A percentile compares a stretch with the other conserved stretches of the same genome.
Evolutionary conservation across 306 rosid genomes (phyloP).

Genomic region (Hylodesmum podocarpum): DNA sequence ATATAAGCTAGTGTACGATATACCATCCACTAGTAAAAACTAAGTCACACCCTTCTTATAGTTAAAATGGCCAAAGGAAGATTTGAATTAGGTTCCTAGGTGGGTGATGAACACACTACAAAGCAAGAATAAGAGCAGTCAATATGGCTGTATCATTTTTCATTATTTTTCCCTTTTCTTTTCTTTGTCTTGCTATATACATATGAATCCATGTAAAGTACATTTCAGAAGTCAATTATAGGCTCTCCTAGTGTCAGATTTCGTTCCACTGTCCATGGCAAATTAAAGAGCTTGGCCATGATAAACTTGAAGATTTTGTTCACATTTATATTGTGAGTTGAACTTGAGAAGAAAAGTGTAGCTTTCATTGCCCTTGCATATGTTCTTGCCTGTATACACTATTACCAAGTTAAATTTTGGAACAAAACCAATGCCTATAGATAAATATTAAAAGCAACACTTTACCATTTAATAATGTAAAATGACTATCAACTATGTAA

Average conservation of each 20-base stretch:
- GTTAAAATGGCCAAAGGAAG: background rate
- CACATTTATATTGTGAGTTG: slow-evolving; percentile 93
- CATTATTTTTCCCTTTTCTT: background rate
- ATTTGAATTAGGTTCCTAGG: background rate
- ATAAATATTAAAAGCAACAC: slow-evolving; percentile 25
- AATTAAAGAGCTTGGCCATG: slow-evolving; percentile 19
- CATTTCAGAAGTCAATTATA: slow-evolving; percentile 4
- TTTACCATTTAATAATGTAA: slow-evolving; percentile 21
- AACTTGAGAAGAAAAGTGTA: slow-evolving; percentile 86
- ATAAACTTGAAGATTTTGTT: slow-evolving; percentile 59
- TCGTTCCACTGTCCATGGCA: slow-evolving; percentile 4
- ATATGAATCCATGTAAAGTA: background rate
- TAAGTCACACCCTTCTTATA: background rate
- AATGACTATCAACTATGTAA: no score
- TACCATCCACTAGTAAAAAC: no score
- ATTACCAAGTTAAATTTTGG: slow-evolving; percentile 3
- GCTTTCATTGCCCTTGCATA: slow-evolving; percentile 92
- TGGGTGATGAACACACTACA: background rate
- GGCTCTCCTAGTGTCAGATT: slow-evolving; percentile 13
- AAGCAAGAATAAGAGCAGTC: background rate
- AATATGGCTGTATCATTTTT: background rate
- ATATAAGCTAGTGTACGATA: no score
- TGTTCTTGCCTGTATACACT: slow-evolving; percentile 68
- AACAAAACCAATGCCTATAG: slow-evolving; percentile 3
- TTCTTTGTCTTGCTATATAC: background rate